Conservation (phyloP, 2,329 filamentous ascomycete genomes). For the Fusarium odoratissimum region DNA sequence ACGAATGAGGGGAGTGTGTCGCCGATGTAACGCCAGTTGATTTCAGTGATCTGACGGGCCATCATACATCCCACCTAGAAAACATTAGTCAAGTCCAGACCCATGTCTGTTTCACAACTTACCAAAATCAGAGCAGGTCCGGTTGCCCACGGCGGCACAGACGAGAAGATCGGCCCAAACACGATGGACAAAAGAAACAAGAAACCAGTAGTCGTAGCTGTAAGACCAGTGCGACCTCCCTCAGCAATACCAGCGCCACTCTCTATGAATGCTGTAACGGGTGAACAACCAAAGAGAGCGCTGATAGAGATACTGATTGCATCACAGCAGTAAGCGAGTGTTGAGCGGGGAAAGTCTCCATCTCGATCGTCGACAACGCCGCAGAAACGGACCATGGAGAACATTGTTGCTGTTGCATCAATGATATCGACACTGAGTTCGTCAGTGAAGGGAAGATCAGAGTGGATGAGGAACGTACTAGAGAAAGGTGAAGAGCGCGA, state of each 20-base stretch:
- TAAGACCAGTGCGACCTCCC: constrained; percentile 75
- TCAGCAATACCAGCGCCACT: constrained; percentile 77
- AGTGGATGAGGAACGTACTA: constrained; percentile 52
- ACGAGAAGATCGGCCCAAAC: constrained; percentile 77
- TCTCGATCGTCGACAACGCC: constrained; percentile 69
- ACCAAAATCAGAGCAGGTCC: constrained; percentile 79
- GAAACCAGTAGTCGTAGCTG: constrained; percentile 71
- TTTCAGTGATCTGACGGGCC: constrained; percentile 77
- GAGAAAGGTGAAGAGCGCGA: constrained; percentile 79
- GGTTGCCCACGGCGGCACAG: constrained; percentile 79
- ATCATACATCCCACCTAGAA: constrained; percentile 77
- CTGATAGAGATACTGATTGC: constrained; percentile 75
- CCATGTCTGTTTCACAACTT: background rate
- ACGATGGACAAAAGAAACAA: constrained; percentile 76
- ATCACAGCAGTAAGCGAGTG: constrained; percentile 77
- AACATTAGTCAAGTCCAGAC: background rate
- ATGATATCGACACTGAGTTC: constrained; percentile 70
- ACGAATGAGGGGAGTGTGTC: constrained; percentile 84
- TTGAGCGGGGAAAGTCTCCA: constrained; percentile 82
- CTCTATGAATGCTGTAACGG: constrained; percentile 77
- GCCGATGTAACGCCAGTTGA: constrained; percentile 85
- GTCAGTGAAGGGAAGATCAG: accelerated
- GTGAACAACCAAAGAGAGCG: constrained; percentile 72
- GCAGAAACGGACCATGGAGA: constrained; percentile 78
- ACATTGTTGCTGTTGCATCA: constrained; percentile 76